Base-by-base conservation (phyloP, 805 yeast species). In the Zygoascus tannicola region DNA sequence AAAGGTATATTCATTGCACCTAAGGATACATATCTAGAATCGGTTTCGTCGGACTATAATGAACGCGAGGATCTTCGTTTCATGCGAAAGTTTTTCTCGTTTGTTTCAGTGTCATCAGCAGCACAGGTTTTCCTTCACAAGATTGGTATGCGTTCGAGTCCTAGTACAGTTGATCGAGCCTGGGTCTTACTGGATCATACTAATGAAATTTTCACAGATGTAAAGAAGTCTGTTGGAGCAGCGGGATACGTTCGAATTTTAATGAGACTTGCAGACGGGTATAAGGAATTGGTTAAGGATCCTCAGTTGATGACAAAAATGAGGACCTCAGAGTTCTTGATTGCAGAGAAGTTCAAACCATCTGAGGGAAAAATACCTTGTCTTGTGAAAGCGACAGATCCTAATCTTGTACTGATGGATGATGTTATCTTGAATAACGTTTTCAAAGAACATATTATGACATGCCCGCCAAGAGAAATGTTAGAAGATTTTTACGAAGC, bases 361-460 rank as follows among this genome's bases (percentile, higher is more conserved):
- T 26, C 30, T 8, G 10, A 26, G 10, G 30, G 12, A 12, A 49
- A 50, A 1, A 48, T 46, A 28, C 47, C 41, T 7, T 43, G 56
- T 14, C 52, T 65, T 19, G 56, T 55, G 12, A 19, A 44, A 3
- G 60, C 66, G 1, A 12, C 45, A 1, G 57, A n/a, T 20, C 26
- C 18, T 10, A 19, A 63, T 12, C 43, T 64, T 20, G 59, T 57
- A 7, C 54, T 66, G 32, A 62, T 61, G 7, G 68, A 66, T 44
- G 65, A 66, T 43, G 59, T 66, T 4, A 56, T 63, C 8, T 43
- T 54, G 4, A 65, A 52, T 53, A 63, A 64, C 46, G 54, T 55
- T 38, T 66, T 66, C 53, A 61, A 58, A 40, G 30, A 44, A 19
- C 47, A 55, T 14, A 41, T 65, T 8, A 42, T 54, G 16, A 51